Evolutionary conservation across 495 filamentous ascomycete genomes (phyloP).

Genomic region (Trichoderma gamsii): DNA sequence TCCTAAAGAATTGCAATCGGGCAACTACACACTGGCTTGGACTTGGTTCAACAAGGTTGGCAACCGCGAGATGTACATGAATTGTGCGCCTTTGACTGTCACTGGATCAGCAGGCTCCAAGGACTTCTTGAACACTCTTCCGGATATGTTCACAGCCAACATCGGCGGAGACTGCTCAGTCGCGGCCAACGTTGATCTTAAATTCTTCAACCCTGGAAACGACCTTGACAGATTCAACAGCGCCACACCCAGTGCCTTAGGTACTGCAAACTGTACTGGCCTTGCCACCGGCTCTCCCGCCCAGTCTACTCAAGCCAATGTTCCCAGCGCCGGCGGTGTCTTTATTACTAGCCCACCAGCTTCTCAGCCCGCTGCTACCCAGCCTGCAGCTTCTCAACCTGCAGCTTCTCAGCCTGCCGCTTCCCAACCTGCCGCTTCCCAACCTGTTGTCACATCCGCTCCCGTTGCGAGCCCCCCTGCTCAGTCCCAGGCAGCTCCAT

Average conservation of each 20-base stretch:
- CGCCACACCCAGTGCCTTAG: constrained; percentile 1
- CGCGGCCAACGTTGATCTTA: not conserved
- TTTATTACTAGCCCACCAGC: constrained; percentile 49
- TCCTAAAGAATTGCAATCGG: constrained; percentile 50
- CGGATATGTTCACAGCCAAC: constrained; percentile 78
- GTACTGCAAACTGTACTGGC: constrained; percentile 12
- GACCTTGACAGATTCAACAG: constrained; percentile 40
- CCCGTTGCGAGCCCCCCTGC: not conserved
- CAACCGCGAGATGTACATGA: constrained; percentile 94
- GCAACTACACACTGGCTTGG: constrained; percentile 68
- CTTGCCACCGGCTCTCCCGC: not conserved
- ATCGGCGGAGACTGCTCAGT: constrained; percentile 26
- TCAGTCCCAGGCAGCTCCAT: constrained; percentile 11
- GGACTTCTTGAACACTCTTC: constrained; percentile 52
- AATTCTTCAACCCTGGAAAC: constrained; percentile 48
- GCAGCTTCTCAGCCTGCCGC: not conserved
- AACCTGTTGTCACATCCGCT: not conserved
- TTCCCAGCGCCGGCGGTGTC: constrained; percentile 67
- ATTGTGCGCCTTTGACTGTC: constrained; percentile 73
- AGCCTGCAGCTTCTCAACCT: constrained; percentile 2
- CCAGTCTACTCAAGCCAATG: constrained; percentile 17
- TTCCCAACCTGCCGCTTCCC: constrained; percentile 12
- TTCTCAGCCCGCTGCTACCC: not conserved
- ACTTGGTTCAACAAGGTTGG: constrained; percentile 89
- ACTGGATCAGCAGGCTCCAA: constrained; percentile 44